Evolutionary conservation across 768 basidiomycete species (phyloP).

Genomic region (Gelatoporia subvermispora): DNA sequence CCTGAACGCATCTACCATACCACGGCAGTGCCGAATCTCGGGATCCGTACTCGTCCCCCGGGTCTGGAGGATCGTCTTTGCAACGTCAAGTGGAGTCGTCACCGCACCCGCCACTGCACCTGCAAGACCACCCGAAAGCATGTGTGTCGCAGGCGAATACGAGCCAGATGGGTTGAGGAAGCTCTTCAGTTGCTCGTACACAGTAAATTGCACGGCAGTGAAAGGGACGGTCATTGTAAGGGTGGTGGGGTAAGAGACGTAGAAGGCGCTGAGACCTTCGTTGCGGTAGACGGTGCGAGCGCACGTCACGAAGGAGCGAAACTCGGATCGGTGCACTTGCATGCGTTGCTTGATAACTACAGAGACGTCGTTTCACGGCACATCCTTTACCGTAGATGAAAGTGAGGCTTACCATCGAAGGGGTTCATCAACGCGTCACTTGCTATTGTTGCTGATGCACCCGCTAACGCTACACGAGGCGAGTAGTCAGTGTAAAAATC

Average conservation of each 20-base stretch:
- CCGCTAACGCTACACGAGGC: conserved; percentile 66
- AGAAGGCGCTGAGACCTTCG: conserved; percentile 91
- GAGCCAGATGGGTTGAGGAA: conserved; percentile 78
- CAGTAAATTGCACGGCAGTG: conserved; percentile 96
- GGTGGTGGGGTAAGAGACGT: conserved; percentile 98
- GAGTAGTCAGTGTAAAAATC: not conserved
- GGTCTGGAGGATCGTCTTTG: conserved; percentile 95
- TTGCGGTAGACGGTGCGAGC: conserved; percentile 77
- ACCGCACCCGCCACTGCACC: conserved; percentile 94
- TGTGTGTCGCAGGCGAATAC: conserved; percentile 93
- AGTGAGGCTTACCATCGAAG: conserved; percentile 77
- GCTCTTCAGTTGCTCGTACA: conserved; percentile 90
- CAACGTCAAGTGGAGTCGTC: conserved; percentile 95
- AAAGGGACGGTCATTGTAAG: conserved; percentile 95
- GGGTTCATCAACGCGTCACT: conserved; percentile 99
- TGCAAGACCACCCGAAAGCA: conserved; percentile 85
- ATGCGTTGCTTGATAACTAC: conserved; percentile 98
- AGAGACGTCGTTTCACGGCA: not conserved
- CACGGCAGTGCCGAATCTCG: conserved; percentile 77
- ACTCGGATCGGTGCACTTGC: conserved; percentile 94
- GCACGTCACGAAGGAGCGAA: conserved; percentile 82
- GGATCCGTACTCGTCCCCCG: conserved; percentile 82
- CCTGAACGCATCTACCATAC: conserved; percentile 83
- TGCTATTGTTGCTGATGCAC: conserved; percentile 90
- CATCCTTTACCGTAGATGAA: not conserved